A percentile compares a stretch with the other conserved stretches of the same genome.
Conservation (phyloP, 176 grass and related monocot genomes). For the Avena insularis region DNA sequence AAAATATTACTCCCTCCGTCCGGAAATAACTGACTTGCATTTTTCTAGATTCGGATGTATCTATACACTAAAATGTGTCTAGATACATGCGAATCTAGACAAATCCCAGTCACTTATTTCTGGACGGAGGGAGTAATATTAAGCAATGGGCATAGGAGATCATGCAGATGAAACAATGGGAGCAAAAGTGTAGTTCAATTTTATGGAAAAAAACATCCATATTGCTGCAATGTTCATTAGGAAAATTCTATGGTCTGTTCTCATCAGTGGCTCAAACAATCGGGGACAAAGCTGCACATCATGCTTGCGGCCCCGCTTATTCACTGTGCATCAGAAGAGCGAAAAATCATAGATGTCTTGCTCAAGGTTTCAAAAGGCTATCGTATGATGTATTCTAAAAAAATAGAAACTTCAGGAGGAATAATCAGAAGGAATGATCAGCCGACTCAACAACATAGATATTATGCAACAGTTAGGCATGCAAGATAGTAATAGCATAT, state of each 20-base stretch:
- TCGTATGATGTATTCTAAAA: neutral
- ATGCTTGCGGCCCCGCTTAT: neutral
- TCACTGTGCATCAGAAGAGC: conserved; percentile 14
- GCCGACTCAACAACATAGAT: conserved; percentile 9
- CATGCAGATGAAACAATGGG: conserved; percentile 14
- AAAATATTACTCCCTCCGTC: too few relatives aligned
- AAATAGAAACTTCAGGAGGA: conserved; percentile 4
- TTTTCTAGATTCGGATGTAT: too few relatives aligned
- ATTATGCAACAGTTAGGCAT: neutral
- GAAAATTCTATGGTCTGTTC: conserved; percentile 4
- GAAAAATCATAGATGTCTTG: conserved; percentile 10
- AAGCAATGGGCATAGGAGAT: conserved; percentile 1
- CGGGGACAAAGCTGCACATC: neutral
- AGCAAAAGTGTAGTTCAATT: conserved; percentile 14
- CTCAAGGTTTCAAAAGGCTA: conserved; percentile 31
- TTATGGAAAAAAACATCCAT: conserved; percentile 25
- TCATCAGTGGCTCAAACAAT: conserved; percentile 22
- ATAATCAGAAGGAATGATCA: conserved; percentile 18
- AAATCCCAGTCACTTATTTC: too few relatives aligned
- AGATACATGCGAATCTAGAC: too few relatives aligned
- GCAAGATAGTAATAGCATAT: conserved; percentile 34
- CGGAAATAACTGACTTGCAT: too few relatives aligned
- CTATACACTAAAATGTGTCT: too few relatives aligned
- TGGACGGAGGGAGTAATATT: conserved; percentile 22
- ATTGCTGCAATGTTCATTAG: conserved; percentile 27